These are phyloP conservation scores for Boletus subcaerulescens DNA, from an alignment of 768 basidiomycete species.

Conservation along the genomic window DNA sequence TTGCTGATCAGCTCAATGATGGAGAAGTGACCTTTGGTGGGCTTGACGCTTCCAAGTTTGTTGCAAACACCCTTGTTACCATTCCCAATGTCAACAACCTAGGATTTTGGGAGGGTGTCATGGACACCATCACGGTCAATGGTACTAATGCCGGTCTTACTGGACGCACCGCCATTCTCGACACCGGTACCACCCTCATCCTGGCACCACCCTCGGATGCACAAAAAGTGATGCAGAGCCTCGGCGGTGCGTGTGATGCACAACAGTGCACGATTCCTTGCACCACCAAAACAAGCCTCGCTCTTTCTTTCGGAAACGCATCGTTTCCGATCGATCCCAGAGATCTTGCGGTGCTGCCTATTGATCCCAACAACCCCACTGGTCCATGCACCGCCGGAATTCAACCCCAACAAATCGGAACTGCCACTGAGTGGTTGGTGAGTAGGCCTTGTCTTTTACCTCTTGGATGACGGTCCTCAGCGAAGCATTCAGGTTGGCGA, in stretches of 20 bases:
- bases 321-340: constrained; percentile 61
- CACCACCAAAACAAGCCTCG: constrained; percentile 48
- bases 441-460: constrained; percentile 24
- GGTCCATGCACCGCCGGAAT: constrained; percentile 75
- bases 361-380: constrained; percentile 45
- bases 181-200: constrained; percentile 49
- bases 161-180: constrained; percentile 68
- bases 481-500: constrained; percentile 48
- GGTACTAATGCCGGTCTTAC: constrained; percentile 48
- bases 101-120: constrained; percentile 79
- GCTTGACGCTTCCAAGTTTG: constrained; percentile 69
- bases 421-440: constrained; percentile 65
- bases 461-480: background rate
- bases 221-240: constrained; percentile 53
- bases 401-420: constrained; percentile 56
- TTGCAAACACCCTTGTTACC: constrained; percentile 52
- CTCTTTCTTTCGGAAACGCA: constrained; percentile 56
- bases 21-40: constrained; percentile 83
- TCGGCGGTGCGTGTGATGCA: constrained; percentile 50
- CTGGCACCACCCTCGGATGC: constrained; percentile 48
- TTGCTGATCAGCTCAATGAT: constrained; percentile 60
- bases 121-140: constrained; percentile 59
- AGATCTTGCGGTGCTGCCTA: constrained; percentile 60
- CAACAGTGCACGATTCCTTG: constrained; percentile 65
- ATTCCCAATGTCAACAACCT: constrained; percentile 58